Evolutionary conservation across 2,329 filamentous ascomycete genomes (phyloP).

Genomic region (Xylaria sp.): DNA sequence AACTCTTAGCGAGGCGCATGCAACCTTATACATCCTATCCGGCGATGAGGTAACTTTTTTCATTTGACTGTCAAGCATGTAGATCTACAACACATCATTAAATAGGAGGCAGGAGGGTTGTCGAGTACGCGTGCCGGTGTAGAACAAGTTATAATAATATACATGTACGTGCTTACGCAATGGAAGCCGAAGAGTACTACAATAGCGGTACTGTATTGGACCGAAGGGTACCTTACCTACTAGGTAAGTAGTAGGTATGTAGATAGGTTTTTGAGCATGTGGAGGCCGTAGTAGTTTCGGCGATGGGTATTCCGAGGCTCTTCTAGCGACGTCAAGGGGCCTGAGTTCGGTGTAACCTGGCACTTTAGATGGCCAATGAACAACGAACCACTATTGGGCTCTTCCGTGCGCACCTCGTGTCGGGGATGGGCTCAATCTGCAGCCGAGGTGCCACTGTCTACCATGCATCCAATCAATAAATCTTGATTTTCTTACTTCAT

Average conservation of each 20-base stretch:
- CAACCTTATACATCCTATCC: neutral
- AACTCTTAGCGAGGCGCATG: neutral
- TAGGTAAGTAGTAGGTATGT: too few relatives aligned
- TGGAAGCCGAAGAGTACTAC: slow-evolving; percentile 2
- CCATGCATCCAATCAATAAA: slow-evolving; percentile 46
- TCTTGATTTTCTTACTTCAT: slow-evolving; percentile 39
- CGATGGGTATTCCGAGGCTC: slow-evolving; percentile 43
- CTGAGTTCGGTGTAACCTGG: slow-evolving; percentile 27
- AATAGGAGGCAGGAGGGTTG: slow-evolving; percentile 9
- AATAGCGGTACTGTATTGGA: slow-evolving; percentile 27
- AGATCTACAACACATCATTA: slow-evolving; percentile 11
- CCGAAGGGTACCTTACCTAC: too few relatives aligned
- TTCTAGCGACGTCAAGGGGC: slow-evolving; percentile 28
- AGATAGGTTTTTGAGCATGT: slow-evolving; percentile 29
- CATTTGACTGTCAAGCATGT: slow-evolving; percentile 6
- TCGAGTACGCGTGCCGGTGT: slow-evolving; percentile 13
- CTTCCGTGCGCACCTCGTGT: slow-evolving; percentile 17
- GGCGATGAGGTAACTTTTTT: slow-evolving; percentile 9
- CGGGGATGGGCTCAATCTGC: slow-evolving; percentile 29
- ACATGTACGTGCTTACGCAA: slow-evolving; percentile 11
- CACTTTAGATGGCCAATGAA: slow-evolving; percentile 28
- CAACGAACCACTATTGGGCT: slow-evolving; percentile 10
- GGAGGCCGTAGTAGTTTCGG: slow-evolving; percentile 43
- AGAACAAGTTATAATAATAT: slow-evolving; percentile 22
- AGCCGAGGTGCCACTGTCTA: slow-evolving; percentile 41